phyloP scores from a whole-genome alignment of 257 asterid species.

The Petrea volubilis region DNA sequence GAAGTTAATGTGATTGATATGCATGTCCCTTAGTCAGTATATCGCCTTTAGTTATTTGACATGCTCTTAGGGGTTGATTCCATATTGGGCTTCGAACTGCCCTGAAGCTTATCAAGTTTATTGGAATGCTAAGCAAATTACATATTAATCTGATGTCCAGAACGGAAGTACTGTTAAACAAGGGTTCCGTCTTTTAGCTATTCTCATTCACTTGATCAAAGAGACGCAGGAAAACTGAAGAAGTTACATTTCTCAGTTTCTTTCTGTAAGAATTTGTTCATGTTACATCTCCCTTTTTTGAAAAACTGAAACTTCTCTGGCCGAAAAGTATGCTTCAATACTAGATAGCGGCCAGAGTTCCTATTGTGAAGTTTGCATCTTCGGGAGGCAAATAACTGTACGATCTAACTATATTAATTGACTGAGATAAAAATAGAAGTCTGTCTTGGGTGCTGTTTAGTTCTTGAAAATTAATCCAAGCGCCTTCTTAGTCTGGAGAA shows the following conservation, averaged over 20 bases:
- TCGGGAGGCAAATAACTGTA: neutral
- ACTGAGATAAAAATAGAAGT: neutral
- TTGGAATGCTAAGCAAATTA: neutral
- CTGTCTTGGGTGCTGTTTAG: neutral
- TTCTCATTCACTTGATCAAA: neutral
- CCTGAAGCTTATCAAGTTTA: constrained; percentile 15
- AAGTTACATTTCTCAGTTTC: neutral
- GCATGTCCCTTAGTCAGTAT: constrained; percentile 13
- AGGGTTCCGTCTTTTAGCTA: neutral
- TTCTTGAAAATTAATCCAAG: constrained; percentile 2
- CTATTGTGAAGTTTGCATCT: constrained; percentile 3
- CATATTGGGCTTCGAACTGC: constrained; percentile 8
- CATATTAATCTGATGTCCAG: constrained; percentile 5
- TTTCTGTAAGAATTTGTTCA: neutral
- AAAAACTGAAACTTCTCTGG: neutral
- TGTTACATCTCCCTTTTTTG: neutral
- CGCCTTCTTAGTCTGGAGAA: constrained; percentile 1
- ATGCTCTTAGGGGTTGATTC: constrained; percentile 19
- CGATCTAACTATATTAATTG: neutral
- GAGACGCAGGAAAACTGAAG: neutral
- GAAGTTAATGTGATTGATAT: constrained; percentile 17
- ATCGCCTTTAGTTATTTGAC: constrained; percentile 14
- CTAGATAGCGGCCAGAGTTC: constrained; percentile 5
- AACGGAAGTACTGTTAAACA: constrained; percentile 12
- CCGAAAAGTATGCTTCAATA: neutral